A percentile compares a stretch with the other conserved stretches of the same genome.
Conservation (phyloP, 345 rosid genomes). For the Populus tremula region DNA sequence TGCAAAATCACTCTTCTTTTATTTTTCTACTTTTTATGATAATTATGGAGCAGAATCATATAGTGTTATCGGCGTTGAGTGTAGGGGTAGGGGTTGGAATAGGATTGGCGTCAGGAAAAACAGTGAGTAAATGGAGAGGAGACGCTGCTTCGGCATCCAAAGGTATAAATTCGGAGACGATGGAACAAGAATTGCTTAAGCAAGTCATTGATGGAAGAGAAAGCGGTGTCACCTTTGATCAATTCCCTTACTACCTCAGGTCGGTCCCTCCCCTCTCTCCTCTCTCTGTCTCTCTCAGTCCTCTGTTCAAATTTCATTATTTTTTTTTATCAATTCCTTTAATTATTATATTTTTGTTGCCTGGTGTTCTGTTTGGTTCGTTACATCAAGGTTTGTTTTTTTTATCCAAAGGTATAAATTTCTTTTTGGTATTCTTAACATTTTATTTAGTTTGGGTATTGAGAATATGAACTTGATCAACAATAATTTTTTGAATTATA, state of each 20-base stretch:
- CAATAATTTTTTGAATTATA: background rate
- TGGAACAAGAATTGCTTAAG: slow-evolving; percentile 57
- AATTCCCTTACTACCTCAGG: slow-evolving; percentile 75
- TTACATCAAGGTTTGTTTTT: too few species aligned
- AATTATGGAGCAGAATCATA: slow-evolving; percentile 55
- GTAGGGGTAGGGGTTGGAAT: slow-evolving; percentile 65
- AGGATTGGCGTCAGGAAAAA: slow-evolving; percentile 55
- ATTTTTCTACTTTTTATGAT: background rate
- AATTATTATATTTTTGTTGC: too few species aligned
- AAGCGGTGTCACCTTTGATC: slow-evolving; percentile 56
- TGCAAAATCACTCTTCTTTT: background rate
- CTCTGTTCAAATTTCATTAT: background rate
- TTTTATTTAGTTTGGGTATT: background rate
- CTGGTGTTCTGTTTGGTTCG: background rate
- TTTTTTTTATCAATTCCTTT: too few species aligned
- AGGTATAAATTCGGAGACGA: slow-evolving; percentile 33
- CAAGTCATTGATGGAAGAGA: slow-evolving; percentile 61
- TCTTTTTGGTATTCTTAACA: background rate
- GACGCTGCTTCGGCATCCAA: slow-evolving; percentile 9
- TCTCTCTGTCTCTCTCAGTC: background rate
- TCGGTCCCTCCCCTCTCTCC: background rate
- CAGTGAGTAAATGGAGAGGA: slow-evolving; percentile 50
- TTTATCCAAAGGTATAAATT: too few species aligned
- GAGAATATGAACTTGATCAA: background rate
- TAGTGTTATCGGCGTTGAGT: slow-evolving; percentile 54